Percentiles rank a stretch among this genome's conserved stretches.
phyloP scores from a whole-genome alignment of 805 yeast species.

The Candida tibetensis region DNA sequence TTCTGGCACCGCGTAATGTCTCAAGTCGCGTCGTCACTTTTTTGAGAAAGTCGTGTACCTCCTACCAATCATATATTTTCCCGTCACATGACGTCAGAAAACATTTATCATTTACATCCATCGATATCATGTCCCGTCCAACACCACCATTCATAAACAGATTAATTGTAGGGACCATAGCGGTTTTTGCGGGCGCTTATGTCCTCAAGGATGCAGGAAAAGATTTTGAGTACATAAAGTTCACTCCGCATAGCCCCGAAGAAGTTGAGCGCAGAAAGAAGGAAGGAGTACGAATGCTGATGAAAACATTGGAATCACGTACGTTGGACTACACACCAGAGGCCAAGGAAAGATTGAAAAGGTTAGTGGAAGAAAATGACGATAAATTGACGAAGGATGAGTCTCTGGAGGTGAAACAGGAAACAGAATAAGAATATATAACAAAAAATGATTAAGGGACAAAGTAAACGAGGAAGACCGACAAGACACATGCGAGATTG shows the following conservation, averaged over 20 bases:
- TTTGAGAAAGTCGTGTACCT: too few species aligned
- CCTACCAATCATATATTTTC: too few species aligned
- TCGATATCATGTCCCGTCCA: conserved; percentile 9
- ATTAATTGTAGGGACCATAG: conserved; percentile 36
- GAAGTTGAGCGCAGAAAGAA: conserved; percentile 36
- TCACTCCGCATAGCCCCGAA: conserved; percentile 36
- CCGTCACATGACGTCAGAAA: not conserved
- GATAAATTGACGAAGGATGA: too few species aligned
- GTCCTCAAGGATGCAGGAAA: conserved; percentile 34
- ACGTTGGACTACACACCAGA: conserved; percentile 44
- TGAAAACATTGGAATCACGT: conserved; percentile 31
- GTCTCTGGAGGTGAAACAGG: too few species aligned
- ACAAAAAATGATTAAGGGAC: too few species aligned
- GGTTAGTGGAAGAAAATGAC: conserved; percentile 20
- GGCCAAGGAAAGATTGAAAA: conserved; percentile 34
- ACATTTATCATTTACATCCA: too few species aligned
- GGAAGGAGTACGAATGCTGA: conserved; percentile 27
- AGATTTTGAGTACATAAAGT: conserved; percentile 40
- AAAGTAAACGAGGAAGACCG: too few species aligned
- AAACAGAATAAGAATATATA: too few species aligned
- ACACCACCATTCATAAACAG: conserved; percentile 36
- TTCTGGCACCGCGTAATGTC: too few species aligned
- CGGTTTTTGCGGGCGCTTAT: conserved; percentile 32
- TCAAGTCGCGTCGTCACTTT: too few species aligned
- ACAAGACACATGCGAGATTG: too few species aligned